Conservation (phyloP, 768 basidiomycete genomes). For the Tephrocybe sp. region DNA sequence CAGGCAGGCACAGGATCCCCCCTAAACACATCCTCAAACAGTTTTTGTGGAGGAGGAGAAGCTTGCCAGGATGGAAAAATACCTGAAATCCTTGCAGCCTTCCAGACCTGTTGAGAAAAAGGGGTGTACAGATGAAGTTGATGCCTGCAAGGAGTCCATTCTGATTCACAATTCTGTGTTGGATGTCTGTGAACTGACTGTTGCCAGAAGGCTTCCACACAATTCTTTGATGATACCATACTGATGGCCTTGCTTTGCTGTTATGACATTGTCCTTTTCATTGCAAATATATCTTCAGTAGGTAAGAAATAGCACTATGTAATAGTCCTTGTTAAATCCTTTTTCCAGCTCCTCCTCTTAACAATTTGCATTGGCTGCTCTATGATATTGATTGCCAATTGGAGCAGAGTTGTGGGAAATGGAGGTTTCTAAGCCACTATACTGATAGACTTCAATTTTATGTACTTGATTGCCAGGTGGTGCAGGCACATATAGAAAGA, state of each 20-base stretch:
- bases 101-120: too few relatives aligned
- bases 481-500: too few relatives aligned
- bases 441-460: constrained; percentile 14
- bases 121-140: not conserved
- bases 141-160: not conserved
- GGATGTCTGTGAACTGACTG: constrained; percentile 1
- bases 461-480: constrained; percentile 22
- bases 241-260: too few relatives aligned
- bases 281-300: too few relatives aligned
- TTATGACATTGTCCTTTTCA: too few relatives aligned
- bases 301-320: too few relatives aligned
- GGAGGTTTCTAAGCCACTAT: not conserved
- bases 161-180: constrained; percentile 10
- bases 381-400: constrained; percentile 3
- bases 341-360: not conserved
- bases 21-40: too few relatives aligned
- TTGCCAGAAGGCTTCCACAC: constrained; percentile 9
- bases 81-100: not conserved
- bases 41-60: too few relatives aligned
- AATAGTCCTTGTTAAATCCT: not conserved
- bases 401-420: not conserved
- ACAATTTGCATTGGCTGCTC: not conserved
- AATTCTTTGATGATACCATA: too few relatives aligned
- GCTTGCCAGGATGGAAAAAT: too few relatives aligned
- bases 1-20: too few relatives aligned